These are phyloP conservation scores for Porphyrellus cyaneotinctus DNA, from an alignment of 768 basidiomycete species.

Conservation along the genomic window DNA sequence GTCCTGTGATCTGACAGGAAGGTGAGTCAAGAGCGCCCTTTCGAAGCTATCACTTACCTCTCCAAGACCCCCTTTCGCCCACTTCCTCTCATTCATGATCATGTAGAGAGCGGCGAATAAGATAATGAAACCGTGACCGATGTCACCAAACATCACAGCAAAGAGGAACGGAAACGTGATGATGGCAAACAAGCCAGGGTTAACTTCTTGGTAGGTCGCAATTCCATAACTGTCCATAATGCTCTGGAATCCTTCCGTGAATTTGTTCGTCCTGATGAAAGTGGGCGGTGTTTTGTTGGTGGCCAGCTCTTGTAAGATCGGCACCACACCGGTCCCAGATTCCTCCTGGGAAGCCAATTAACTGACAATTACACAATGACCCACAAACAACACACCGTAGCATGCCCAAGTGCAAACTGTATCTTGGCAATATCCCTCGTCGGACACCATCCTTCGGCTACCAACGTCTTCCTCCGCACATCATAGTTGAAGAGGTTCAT, in stretches of 20 bases:
- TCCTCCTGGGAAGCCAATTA: conserved; percentile 52
- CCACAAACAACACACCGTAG: conserved; percentile 54
- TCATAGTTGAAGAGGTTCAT: conserved; percentile 96
- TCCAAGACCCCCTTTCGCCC: conserved; percentile 68
- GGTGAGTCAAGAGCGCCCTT: conserved; percentile 6
- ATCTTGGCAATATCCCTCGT: conserved; percentile 85
- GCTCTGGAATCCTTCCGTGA: conserved; percentile 94
- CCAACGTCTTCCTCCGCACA: conserved; percentile 85
- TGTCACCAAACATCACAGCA: conserved; percentile 99
- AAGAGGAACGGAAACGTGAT: conserved; percentile 98
- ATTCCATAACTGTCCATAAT: conserved; percentile 99
- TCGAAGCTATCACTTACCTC: conserved; percentile 47
- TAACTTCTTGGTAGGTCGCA: conserved; percentile 92
- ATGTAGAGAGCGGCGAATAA: conserved; percentile 73
- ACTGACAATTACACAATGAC: neutral
- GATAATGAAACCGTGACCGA: conserved; percentile 90
- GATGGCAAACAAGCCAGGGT: conserved; percentile 90
- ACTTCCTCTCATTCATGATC: conserved; percentile 81
- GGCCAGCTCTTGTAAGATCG: conserved; percentile 85
- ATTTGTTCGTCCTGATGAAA: conserved; percentile 91
- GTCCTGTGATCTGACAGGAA: conserved; percentile 62
- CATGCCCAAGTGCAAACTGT: conserved; percentile 82
- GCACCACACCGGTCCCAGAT: conserved; percentile 88
- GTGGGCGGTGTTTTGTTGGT: conserved; percentile 94
- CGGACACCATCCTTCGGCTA: conserved; percentile 98